phyloP scores from a whole-genome alignment of 2,329 filamentous ascomycete genomes.

The Mariannaea sp. region DNA sequence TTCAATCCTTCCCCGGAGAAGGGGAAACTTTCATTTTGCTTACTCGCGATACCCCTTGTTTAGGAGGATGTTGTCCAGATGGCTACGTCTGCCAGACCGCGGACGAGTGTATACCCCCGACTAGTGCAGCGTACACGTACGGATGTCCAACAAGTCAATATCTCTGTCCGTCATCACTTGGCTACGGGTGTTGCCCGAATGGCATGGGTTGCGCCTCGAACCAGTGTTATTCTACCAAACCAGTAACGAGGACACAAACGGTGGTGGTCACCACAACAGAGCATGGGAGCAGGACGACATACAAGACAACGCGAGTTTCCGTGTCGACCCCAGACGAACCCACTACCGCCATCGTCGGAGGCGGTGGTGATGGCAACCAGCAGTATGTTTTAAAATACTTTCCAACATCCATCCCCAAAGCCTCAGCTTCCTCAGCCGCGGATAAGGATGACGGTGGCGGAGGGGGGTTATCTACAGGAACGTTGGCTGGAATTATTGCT shows the following conservation, averaged over 20 bases:
- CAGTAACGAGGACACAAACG: constrained; percentile 51
- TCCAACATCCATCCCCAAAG: constrained; percentile 51
- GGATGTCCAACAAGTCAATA: constrained; percentile 52
- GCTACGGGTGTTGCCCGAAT: constrained; percentile 58
- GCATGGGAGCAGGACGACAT: constrained; percentile 45
- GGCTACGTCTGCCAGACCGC: constrained; percentile 50
- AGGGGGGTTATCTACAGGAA: constrained; percentile 45
- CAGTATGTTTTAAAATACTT: constrained; percentile 50
- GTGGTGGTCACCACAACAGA: constrained; percentile 53
- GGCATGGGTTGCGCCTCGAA: constrained; percentile 54
- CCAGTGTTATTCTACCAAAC: constrained; percentile 55
- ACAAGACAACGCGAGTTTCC: constrained; percentile 47
- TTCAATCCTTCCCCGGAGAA: too few species aligned
- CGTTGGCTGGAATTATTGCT: constrained; percentile 59
- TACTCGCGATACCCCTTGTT: too few species aligned
- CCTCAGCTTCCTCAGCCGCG: constrained; percentile 35
- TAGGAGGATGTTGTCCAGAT: constrained; percentile 52
- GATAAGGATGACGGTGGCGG: constrained; percentile 32
- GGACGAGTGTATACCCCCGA: constrained; percentile 50
- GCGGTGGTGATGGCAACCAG: constrained; percentile 29
- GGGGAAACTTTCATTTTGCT: too few species aligned
- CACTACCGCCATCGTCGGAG: constrained; percentile 35
- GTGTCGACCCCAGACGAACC: constrained; percentile 47
- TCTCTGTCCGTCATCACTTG: constrained; percentile 55
- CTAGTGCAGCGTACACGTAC: constrained; percentile 46